Base-by-base conservation (phyloP, 202 grass and related monocot species). In the Carex sylvatica region DNA sequence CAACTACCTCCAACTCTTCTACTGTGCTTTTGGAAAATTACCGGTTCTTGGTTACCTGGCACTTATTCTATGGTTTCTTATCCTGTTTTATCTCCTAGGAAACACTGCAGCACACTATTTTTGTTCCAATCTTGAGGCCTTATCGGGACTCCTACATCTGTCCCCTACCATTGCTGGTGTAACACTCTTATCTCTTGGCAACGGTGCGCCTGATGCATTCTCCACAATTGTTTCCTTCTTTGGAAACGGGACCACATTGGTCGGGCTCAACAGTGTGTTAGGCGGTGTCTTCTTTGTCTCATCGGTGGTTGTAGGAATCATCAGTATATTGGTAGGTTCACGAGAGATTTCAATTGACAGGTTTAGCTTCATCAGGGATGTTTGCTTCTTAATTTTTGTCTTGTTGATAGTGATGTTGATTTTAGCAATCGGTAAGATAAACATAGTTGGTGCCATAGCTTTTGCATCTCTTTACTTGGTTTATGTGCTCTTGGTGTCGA, bases 41-140 rank as follows among this genome's bases (percentile, higher is more conserved):
- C 83, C 87, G 6, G 19, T 67, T 52, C 72, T 96, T 10, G 88
- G 90, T 20, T 82, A 76, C 31, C 40, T 22, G 3, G 35, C 82
- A 52, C 76, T 92, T 26, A 47, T 22, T 0, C 53, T 88, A 74
- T 97, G 88, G 91, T 73, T 97, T 18, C 66, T 93, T 2, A 40
- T 93, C 15, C 91, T 97, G 53, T 97, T 97, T 84, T 97, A 97
- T 84, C 78, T 97, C 38, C 88, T 97, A 6, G 91, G 91, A 15
- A 89, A 91, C 87, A 97, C 93, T 19, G 93, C 93, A 4, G 88
- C 93, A 10, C 58, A 13, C 19, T 97, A 89, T 87, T 97, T 97
- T 83, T 97, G 91, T 89, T 80, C 87, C 7, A 79, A 83, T 20
- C 85, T 95, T 1, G 86, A 89, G 75, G 80, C 82, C 7, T 83